Base-by-base conservation (phyloP, 495 filamentous ascomycete species). In the Penicillium herquei region DNA sequence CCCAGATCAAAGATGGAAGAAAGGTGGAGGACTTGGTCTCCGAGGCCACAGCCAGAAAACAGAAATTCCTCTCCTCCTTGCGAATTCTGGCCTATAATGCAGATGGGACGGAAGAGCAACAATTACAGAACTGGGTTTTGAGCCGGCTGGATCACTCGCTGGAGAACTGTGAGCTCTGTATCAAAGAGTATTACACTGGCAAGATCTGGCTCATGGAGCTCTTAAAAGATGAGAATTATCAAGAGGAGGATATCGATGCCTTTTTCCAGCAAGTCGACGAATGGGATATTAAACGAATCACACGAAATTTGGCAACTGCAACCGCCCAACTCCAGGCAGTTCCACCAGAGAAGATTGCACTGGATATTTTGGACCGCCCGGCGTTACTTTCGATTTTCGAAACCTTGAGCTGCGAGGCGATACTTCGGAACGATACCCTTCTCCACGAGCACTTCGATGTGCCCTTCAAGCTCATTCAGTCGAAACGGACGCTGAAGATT, bases 401-500 rank as follows among this genome's bases (percentile, higher is more conserved):
- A 56, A 79, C 77, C 5, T 54, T 89, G 47, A 85, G 83, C 51
- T 87, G 81, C 52, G 79, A 85, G 39, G 78, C 80, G 17, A 81
- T 87, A 64, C 69, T 87, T 18, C 67, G 69, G 11, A 76, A 81
- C 55, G 76, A 81, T 12, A 67, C 66, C 34, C 69, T 81, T n/a
- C 70, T 88, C 3, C 62, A 73, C 53, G 52, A 73, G 37, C 70
- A 84, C 58, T 93, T 97, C 61, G 84, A 95, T 61, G 81, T 78
- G 55, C 89, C 91, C 9, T 96, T 97, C 62, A 73, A 80, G 59
- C 73, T 88, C 0, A 85, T 90, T 10, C 91, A 96, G 70, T 79
- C 77, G 0, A 90, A 84, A 50, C 87, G 83, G 43, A 79, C 76
- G 9, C 74, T 96, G 6, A 90, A 85, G 59, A 77, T 93, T 39